Evolutionary conservation across 352 stramenopile species (phyloP).

Genomic region (Phytophthora fragariaefolia): DNA sequence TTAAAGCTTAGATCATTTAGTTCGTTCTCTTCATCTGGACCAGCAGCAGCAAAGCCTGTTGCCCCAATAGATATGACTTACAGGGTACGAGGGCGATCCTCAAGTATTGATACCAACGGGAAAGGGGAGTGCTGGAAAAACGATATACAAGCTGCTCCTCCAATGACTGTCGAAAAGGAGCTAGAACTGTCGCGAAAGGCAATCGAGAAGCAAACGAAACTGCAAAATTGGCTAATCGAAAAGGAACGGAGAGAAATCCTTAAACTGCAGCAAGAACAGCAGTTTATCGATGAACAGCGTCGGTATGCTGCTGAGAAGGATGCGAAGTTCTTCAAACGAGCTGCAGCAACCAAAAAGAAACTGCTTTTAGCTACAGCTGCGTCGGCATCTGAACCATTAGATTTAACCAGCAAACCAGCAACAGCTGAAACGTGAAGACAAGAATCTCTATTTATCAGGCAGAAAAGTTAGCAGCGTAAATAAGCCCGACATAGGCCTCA

Average conservation of each 20-base stretch:
- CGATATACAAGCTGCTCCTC: slow-evolving; percentile 39
- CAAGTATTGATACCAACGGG: slow-evolving; percentile 28
- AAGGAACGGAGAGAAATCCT: slow-evolving; percentile 89
- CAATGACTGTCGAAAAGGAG: slow-evolving; percentile 63
- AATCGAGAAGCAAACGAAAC: slow-evolving; percentile 90
- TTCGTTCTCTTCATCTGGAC: slow-evolving; percentile 33
- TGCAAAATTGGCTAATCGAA: slow-evolving; percentile 90
- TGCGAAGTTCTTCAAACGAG: slow-evolving; percentile 81
- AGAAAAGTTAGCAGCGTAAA: slow-evolving; percentile 28
- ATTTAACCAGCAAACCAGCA: slow-evolving; percentile 31
- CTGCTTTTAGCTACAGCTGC: slow-evolving; percentile 30
- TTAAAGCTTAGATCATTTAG: slow-evolving; percentile 35
- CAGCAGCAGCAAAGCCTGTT: slow-evolving; percentile 15
- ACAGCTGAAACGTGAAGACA: slow-evolving; percentile 40
- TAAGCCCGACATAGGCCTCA: slow-evolving; percentile 8
- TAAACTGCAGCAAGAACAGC: slow-evolving; percentile 81
- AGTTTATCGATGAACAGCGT: slow-evolving; percentile 80
- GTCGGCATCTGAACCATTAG: not conserved
- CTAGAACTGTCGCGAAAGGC: slow-evolving; percentile 76
- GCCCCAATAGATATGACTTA: slow-evolving; percentile 61
- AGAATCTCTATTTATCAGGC: slow-evolving; percentile 37
- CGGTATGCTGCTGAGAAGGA: slow-evolving; percentile 67
- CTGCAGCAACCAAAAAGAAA: slow-evolving; percentile 77
- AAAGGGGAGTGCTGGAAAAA: slow-evolving; percentile 57
- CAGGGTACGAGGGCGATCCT: slow-evolving; percentile 62